Percentiles rank a stretch among this genome's conserved stretches.
Evolutionary conservation across 1,284 basidiomycete genomes (phyloP).

Genomic region (Irpex sp.): DNA sequence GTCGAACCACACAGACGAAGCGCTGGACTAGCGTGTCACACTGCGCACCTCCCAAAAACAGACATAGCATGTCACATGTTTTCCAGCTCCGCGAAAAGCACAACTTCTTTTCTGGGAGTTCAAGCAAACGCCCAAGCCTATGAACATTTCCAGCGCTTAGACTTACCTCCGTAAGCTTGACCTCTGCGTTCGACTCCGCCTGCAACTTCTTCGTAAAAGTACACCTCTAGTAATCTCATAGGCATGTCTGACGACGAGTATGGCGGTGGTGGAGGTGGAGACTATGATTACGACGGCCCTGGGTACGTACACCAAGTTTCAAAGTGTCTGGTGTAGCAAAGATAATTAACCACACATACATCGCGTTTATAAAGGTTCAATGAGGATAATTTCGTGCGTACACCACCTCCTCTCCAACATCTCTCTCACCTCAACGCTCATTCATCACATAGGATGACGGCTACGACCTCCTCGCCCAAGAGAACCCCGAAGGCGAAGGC

Average conservation of each 20-base stretch:
- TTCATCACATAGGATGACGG: constrained; percentile 48
- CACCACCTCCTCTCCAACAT: not conserved
- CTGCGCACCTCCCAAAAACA: not conserved
- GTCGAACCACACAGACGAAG: not conserved
- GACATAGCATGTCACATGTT: no score
- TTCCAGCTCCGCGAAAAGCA: no score
- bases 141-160: not conserved
- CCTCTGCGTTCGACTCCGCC: not conserved
- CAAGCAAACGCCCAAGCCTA: no score
- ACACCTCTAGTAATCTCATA: not conserved
- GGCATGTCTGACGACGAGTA: constrained; percentile 77
- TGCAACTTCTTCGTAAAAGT: not conserved
- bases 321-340: not conserved
- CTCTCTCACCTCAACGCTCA: constrained; percentile 1
- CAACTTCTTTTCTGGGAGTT: no score
- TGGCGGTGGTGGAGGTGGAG: constrained; percentile 55
- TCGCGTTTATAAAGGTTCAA: constrained; percentile 32
- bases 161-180: not conserved
- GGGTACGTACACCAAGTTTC: constrained; percentile 39
- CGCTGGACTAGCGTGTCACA: not conserved
- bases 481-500: constrained; percentile 39
- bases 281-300: constrained; percentile 64
- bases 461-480: constrained; percentile 59
- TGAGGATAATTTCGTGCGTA: constrained; percentile 59
- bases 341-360: not conserved